Base-by-base conservation (phyloP, 2,329 filamentous ascomycete species). In the Diplodia intermedia region DNA sequence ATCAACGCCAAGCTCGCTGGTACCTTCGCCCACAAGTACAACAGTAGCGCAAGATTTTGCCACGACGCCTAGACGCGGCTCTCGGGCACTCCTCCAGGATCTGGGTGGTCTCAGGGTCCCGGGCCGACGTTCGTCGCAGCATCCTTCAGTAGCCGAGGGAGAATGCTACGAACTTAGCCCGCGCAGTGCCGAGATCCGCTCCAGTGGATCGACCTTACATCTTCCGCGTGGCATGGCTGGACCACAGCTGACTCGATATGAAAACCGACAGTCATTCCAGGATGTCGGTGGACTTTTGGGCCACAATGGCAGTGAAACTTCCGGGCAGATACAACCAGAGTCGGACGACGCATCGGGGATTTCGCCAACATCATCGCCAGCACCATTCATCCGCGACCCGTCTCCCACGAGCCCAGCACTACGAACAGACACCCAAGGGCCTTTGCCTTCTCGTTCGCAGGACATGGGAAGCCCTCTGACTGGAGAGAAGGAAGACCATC, bases 21-120 rank as follows among this genome's bases (percentile, higher is more conserved):
- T 55, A n/a, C 65, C 33, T 26, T 57, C 53, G 12, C 65, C 73
- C 43, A 78, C 75, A 57, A 76, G 78, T 38, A 77, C 79, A 18
- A 75, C 71, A 7, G 36, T 76, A 40, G 72, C 78, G 12, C 78
- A 82, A 53, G 81, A 83, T 69, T 83, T 83, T 67, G 81, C 78
- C 11, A 31, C 70, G 20, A 62, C 69, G 4, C 23, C 71, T 68
- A 71, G 75, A 29, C 70, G 73, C 12, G 74, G 74, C n/a, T 77
- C 76, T 9, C 63, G 72, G 14, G 73, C 74, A 0, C 74, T 79
- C 23, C 54, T 78, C 8, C 68, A 71, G 20, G 77, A 79, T 56
- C 69, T 78, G 7, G 76, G 77, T 23, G 73, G 73, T n/a, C 71
- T 77, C 3, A 70, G 73, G 3, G 68, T 66, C 8, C 29, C 38